A percentile compares a stretch with the other conserved stretches of the same genome.
Conservation (phyloP, 768 basidiomycete genomes). For the Leccinum imitatum region DNA sequence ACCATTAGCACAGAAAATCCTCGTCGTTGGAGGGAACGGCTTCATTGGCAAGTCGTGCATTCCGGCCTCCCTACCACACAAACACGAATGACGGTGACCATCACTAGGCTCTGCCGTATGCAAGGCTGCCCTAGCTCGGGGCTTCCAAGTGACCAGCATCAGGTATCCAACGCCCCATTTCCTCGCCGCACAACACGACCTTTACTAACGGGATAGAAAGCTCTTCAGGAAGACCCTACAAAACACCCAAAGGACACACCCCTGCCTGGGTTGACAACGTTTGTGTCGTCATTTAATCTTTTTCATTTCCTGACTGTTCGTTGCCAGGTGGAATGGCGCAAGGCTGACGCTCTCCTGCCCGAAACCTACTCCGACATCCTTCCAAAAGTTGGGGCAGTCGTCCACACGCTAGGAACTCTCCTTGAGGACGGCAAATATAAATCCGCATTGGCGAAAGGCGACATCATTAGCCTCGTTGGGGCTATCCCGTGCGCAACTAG, state of each 20-base stretch:
- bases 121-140: constrained; percentile 78
- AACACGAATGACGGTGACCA: neutral
- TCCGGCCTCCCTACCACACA: neutral
- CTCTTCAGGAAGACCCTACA: constrained; percentile 83
- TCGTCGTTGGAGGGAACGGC: constrained; percentile 99
- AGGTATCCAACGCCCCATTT: constrained; percentile 47
- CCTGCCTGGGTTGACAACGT: constrained; percentile 86
- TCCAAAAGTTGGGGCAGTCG: constrained; percentile 68
- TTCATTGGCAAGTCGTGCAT: constrained; percentile 71
- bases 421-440: constrained; percentile 85
- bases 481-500: constrained; percentile 44
- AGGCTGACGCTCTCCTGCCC: constrained; percentile 79
- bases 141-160: constrained; percentile 86
- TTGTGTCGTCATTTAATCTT: constrained; percentile 15
- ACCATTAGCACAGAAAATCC: constrained; percentile 53
- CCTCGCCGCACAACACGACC: neutral
- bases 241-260: constrained; percentile 84
- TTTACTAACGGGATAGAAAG: constrained; percentile 38
- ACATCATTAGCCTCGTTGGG: constrained; percentile 50
- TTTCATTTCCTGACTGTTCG: constrained; percentile 5
- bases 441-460: constrained; percentile 56
- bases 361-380: constrained; percentile 70
- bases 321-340: constrained; percentile 81
- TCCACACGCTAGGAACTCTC: constrained; percentile 92
- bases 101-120: constrained; percentile 87